phyloP scores from a whole-genome alignment of 352 stramenopile genomes.

The Globisporangium irregulare region DNA sequence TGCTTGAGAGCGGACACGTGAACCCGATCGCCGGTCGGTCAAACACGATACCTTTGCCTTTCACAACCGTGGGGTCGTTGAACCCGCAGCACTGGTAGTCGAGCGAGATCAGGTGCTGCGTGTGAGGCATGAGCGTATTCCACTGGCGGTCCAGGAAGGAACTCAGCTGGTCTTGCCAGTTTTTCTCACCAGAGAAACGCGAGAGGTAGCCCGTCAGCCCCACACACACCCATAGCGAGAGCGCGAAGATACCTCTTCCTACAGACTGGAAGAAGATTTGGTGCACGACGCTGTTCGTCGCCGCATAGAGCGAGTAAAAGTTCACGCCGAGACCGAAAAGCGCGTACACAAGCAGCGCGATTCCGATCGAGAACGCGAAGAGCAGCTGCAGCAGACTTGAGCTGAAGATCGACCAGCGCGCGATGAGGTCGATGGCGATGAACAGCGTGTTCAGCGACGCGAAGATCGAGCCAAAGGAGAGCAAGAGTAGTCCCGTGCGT shows the following conservation, averaged over 20 bases:
- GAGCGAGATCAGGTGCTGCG: slow-evolving; percentile 36
- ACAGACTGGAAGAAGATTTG: slow-evolving; percentile 39
- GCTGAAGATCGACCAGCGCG: slow-evolving; percentile 37
- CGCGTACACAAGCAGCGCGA: slow-evolving; percentile 31
- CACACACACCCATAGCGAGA: slow-evolving; percentile 30
- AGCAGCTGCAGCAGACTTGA: slow-evolving; percentile 48
- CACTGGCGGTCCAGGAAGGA: slow-evolving; percentile 40
- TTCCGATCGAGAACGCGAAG: slow-evolving; percentile 36
- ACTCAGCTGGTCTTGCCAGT: slow-evolving; percentile 33
- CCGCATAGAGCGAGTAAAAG: slow-evolving; percentile 31
- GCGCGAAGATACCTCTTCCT: slow-evolving; percentile 7
- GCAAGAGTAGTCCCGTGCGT: slow-evolving; percentile 11
- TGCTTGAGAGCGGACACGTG: slow-evolving; percentile 36
- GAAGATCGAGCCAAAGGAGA: slow-evolving; percentile 22
- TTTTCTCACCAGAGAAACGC: slow-evolving; percentile 24
- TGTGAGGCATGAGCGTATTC: slow-evolving; percentile 25
- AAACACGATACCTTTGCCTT: slow-evolving; percentile 34
- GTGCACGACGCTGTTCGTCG: slow-evolving; percentile 35
- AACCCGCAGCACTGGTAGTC: slow-evolving; percentile 56
- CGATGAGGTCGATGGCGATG: slow-evolving; percentile 38
- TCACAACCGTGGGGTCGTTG: slow-evolving; percentile 37
- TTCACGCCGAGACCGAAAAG: slow-evolving; percentile 30
- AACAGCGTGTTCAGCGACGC: slow-evolving; percentile 29
- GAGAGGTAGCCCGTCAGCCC: slow-evolving; percentile 36
- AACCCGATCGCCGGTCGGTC: slow-evolving; percentile 39